Conservation (phyloP, 2,329 filamentous ascomycete species). For the Trichoderma polysporum region DNA sequence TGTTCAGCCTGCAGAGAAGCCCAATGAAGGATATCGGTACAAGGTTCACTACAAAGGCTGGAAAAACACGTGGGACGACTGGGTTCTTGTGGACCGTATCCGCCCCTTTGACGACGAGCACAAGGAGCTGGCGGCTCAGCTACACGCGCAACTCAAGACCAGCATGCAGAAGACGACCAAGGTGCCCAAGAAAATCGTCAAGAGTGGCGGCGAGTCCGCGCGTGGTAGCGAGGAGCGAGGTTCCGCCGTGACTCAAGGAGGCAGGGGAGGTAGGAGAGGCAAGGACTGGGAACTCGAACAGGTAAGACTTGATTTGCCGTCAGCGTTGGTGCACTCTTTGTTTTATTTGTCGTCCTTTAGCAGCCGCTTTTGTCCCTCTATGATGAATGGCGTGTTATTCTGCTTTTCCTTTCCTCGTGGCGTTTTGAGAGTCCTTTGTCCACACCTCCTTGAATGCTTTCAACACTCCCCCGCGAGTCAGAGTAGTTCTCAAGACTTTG, state of each 20-base stretch:
- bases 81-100: constrained; percentile 90
- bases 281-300: constrained; percentile 82
- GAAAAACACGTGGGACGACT: constrained; percentile 99
- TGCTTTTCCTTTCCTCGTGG: neutral
- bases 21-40: constrained; percentile 72
- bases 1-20: constrained; percentile 67
- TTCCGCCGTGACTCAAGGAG: constrained; percentile 58
- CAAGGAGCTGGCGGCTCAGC: constrained; percentile 76
- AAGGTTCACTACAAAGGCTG: constrained; percentile 98
- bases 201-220: constrained; percentile 48
- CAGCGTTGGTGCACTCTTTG: neutral
- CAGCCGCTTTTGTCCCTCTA: neutral
- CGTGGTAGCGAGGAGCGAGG: constrained; percentile 78
- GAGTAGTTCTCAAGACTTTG: constrained; percentile 5
- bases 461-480: neutral
- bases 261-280: constrained; percentile 69
- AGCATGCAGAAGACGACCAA: constrained; percentile 55
- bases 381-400: neutral
- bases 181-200: constrained; percentile 49
- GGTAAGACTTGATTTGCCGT: constrained; percentile 49
- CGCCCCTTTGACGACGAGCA: constrained; percentile 95
- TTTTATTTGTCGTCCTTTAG: neutral
- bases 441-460: neutral
- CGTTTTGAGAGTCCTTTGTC: neutral
- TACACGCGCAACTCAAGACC: constrained; percentile 66